Evolutionary conservation across 192 early-diverging fungal genomes (phyloP).

Genomic region (Coemansia umbellata): DNA sequence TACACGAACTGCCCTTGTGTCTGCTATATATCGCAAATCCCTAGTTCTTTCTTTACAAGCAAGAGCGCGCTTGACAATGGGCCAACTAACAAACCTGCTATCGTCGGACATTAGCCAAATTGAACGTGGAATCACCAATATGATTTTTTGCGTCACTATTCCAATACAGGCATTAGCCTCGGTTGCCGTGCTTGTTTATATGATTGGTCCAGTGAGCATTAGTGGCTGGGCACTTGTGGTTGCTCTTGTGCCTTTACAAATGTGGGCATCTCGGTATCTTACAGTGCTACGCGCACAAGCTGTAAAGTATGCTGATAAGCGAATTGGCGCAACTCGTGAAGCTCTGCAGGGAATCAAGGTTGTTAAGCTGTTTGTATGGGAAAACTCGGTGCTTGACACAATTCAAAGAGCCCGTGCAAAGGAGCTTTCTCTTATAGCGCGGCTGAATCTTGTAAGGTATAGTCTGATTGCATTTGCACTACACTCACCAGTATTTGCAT

Average conservation of each 20-base stretch:
- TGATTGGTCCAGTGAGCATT: slow-evolving; percentile 35
- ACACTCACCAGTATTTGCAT: slow-evolving; percentile 39
- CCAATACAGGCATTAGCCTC: slow-evolving; percentile 42
- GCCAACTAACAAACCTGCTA: slow-evolving; percentile 32
- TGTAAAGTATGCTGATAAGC: slow-evolving; percentile 38
- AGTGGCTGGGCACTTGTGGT: slow-evolving; percentile 34
- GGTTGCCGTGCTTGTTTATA: slow-evolving; percentile 27
- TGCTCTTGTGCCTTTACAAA: slow-evolving; percentile 41
- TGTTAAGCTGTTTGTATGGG: slow-evolving; percentile 70
- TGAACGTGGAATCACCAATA: slow-evolving; percentile 40
- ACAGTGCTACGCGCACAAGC: slow-evolving; percentile 18
- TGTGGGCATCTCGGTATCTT: slow-evolving; percentile 43
- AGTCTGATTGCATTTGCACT: slow-evolving; percentile 39
- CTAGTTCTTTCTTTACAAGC: slow-evolving; percentile 52
- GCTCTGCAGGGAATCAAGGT: slow-evolving; percentile 61
- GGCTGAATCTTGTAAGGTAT: slow-evolving; percentile 33
- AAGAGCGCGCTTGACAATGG: slow-evolving; percentile 31
- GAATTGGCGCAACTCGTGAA: slow-evolving; percentile 43
- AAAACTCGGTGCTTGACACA: slow-evolving; percentile 24
- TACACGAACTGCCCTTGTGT: slow-evolving; percentile 49
- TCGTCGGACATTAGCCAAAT: slow-evolving; percentile 47
- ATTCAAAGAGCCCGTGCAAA: slow-evolving; percentile 29
- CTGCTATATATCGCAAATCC: slow-evolving; percentile 59
- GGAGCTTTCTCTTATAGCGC: slow-evolving; percentile 29
- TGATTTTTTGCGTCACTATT: slow-evolving; percentile 36